A percentile compares a stretch with the other conserved stretches of the same genome.
Conservation (phyloP, 441 rosid genomes). For the Adansonia grandidieri region DNA sequence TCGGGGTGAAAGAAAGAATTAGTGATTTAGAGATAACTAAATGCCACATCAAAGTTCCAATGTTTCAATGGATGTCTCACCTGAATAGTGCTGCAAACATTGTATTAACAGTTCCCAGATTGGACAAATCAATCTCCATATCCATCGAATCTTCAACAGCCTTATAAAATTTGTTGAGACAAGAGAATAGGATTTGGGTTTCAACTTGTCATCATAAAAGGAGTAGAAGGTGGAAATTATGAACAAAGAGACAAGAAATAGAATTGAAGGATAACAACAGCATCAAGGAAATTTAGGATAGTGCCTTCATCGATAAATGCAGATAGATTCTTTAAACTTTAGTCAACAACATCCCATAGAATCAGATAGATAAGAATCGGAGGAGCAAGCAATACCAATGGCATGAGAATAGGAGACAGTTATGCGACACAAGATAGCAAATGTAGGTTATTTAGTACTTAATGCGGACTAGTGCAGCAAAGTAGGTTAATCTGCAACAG, state of each 20-base stretch:
- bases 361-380: not conserved
- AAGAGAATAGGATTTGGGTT: not conserved
- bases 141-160: no score
- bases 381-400: not conserved
- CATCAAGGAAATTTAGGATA: not conserved
- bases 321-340: slow-evolving; percentile 5
- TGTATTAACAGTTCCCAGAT: no score
- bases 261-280: not conserved
- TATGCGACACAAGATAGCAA: not conserved
- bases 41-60: slow-evolving; percentile 11
- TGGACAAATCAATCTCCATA: no score
- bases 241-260: not conserved
- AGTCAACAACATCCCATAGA: not conserved
- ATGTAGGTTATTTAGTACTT: not conserved
- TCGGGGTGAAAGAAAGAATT: slow-evolving; percentile 2
- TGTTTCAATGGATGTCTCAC: not conserved
- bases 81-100: no score
- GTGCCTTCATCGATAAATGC: not conserved
- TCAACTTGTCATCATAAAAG: no score
- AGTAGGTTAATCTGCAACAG: no score
- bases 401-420: not conserved
- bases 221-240: no score
- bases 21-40: slow-evolving; percentile 23
- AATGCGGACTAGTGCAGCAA: not conserved
- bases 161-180: no score